Evolutionary conservation across 305 asterid genomes (phyloP), one percentile per base, ranked within the genome.

Genomic region (Fraxinus nigra): DNA sequence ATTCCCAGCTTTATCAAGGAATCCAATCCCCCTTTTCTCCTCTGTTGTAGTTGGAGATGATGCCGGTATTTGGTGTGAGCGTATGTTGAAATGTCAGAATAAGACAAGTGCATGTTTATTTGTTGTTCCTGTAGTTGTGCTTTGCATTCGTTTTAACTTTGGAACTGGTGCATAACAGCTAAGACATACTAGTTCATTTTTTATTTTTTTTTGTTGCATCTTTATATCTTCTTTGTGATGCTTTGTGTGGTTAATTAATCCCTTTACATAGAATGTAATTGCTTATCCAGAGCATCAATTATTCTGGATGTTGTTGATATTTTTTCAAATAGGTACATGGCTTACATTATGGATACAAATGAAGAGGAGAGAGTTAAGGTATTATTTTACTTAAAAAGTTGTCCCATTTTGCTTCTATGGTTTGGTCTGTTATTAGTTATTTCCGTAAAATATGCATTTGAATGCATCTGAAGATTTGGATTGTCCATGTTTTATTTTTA

Each of bases 341-440:
- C 98, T 11, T 96, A 93, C 87, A 96, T 96, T 83, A 94, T 96
- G 98, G 99, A 94, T 83, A 96, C 99, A 77, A 96, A 96, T 84
- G 99, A 96, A 86, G 99, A 96, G 87, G 98, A 96, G 91, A 91
- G 99, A 85, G 93, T 82, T 73, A 94, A 94, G 98, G 98, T 96
- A 88, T 78, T 38, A 33, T 79, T 9, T 74, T 56, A 10, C 82
- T 6, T 48, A 20, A 67, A 9, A 65, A 37, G 22, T 65, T 72
- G 67, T 32, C 67, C 34, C 30, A 18, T 37, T 59, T 67, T 67
- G n/a, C 37, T 67, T 67, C 37, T 11, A 7, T 63, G 72, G 33
- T 20, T 63, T 9, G 28, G 83, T 80, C 38, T 46, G 56, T 46
- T 46, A 46, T 46, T 13, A 46, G 56, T 46, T 46, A 13, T 46